Conservation (phyloP, 345 rosid genomes). For the Gossypium herbaceum region DNA sequence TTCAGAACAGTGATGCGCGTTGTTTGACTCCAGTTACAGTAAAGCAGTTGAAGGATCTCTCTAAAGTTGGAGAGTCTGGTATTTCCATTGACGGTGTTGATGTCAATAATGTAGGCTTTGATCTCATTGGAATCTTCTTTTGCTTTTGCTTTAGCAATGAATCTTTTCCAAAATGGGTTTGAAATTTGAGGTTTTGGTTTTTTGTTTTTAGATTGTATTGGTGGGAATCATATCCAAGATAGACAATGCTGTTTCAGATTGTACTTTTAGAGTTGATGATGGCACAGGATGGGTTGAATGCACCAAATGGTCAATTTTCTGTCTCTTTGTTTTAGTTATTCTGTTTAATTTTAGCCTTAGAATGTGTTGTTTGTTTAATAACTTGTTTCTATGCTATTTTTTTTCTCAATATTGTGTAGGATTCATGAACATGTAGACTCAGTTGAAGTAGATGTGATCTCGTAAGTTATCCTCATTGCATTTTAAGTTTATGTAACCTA, state of each 20-base stretch:
- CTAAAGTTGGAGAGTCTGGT: slow-evolving; percentile 46
- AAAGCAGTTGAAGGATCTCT: slow-evolving; percentile 51
- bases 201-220: slow-evolving; percentile 46
- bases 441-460: slow-evolving; percentile 66
- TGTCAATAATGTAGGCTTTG: slow-evolving; percentile 46
- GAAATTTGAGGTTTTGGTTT: slow-evolving; percentile 4
- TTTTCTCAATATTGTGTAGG: slow-evolving; percentile 50
- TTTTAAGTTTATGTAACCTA: not conserved
- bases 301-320: slow-evolving; percentile 56
- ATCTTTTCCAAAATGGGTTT: not conserved
- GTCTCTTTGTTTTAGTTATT: not conserved
- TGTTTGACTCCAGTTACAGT: slow-evolving; percentile 63
- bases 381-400: slow-evolving; percentile 2
- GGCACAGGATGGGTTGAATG: slow-evolving; percentile 87
- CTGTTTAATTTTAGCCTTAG: not conserved
- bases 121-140: not conserved
- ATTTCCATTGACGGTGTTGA: slow-evolving; percentile 59
- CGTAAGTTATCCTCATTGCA: slow-evolving; percentile 35
- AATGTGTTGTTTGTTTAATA: not conserved
- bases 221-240: slow-evolving; percentile 63
- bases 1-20: slow-evolving; percentile 55
- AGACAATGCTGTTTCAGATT: slow-evolving; percentile 71
- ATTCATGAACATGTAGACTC: slow-evolving; percentile 60
- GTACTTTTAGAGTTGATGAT: slow-evolving; percentile 65
- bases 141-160: not conserved